phyloP scores from a whole-genome alignment of 805 yeast species.

The Lipomyces orientalis region DNA sequence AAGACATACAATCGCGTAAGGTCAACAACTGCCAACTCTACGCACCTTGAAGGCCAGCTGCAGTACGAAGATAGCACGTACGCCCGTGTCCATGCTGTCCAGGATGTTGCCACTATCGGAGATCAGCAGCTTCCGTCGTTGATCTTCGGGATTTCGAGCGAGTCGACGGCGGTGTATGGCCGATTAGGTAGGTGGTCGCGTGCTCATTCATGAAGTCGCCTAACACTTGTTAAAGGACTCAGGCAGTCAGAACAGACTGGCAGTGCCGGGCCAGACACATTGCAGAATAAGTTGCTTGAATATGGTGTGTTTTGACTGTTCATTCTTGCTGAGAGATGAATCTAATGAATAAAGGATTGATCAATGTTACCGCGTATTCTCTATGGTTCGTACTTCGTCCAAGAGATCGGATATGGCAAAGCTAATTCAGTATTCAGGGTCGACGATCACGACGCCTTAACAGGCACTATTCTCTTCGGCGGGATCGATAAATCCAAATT shows the following conservation, averaged over 20 bases:
- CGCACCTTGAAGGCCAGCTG: conserved; percentile 42
- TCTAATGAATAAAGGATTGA: neutral
- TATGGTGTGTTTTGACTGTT: neutral
- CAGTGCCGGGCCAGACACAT: neutral
- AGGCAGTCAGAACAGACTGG: neutral
- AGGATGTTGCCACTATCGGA: conserved; percentile 51
- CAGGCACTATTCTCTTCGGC: conserved; percentile 52
- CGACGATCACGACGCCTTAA: conserved; percentile 42
- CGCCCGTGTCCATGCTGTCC: conserved; percentile 63
- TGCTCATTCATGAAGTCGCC: neutral
- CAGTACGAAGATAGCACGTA: conserved; percentile 54
- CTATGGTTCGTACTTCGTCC: neutral
- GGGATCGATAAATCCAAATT: conserved; percentile 53
- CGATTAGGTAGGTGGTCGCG: conserved; percentile 16
- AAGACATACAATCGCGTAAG: conserved; percentile 6
- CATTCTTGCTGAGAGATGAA: neutral
- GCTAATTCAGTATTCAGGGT: conserved; percentile 37
- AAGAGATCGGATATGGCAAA: neutral
- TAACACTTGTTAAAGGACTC: neutral
- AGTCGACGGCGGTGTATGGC: conserved; percentile 24
- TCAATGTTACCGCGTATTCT: neutral
- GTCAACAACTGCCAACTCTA: conserved; percentile 7
- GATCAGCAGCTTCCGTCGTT: neutral
- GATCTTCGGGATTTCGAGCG: conserved; percentile 22
- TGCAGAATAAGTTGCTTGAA: neutral